Base-by-base conservation (phyloP, 208 protist genomes). In the Trypanosoma melophagium region DNA sequence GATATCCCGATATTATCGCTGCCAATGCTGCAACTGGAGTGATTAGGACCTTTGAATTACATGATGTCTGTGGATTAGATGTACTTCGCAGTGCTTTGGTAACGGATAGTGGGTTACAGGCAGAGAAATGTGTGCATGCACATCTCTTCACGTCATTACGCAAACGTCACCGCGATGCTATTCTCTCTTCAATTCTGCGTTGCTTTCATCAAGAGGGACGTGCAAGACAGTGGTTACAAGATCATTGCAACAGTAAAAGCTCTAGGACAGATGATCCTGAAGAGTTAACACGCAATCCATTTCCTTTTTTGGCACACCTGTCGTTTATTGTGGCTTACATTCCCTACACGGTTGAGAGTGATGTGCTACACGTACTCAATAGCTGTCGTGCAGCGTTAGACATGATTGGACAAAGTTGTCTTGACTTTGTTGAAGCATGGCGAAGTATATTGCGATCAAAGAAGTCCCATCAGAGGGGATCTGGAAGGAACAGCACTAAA, bases 191-290 rank as follows among this genome's bases (percentile, higher is more conserved):
- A 3, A 66, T 95, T 22, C 47, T 90, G 35, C 83, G 83, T 16
- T 81, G 74, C 62, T 81, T 95, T 66, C 87, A 92, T 64, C 74
- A 89, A 40, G 83, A 89, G n/a, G 60, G 41, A 16, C 85, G 80
- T 40, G 78, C 76, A 24, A 17, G 31, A 42, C 64, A 71, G 44
- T 91, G 86, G 86, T 71, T 80, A 45, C 72, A 44, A 22, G 75
- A 77, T 45, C 72, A 83, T 52, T 57, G 13, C n/a, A 44, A 22
- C 16, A 44, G 0, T 2, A 41, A 13, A 9, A 31, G 38, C 45
- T 25, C 45, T 22, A 49, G 38, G 28, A 35, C 28, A 35, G 28
- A 35, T 35, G 19, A 22, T 41, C 17, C 28, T 42, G 52, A 40
- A 35, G 62, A n/a, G 28, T 49, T 8, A 31, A 40, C 41, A 38